Evolutionary conservation across 345 rosid genomes (phyloP), one percentile per base, ranked within the genome.

Genomic region (Noccaea caerulescens): DNA sequence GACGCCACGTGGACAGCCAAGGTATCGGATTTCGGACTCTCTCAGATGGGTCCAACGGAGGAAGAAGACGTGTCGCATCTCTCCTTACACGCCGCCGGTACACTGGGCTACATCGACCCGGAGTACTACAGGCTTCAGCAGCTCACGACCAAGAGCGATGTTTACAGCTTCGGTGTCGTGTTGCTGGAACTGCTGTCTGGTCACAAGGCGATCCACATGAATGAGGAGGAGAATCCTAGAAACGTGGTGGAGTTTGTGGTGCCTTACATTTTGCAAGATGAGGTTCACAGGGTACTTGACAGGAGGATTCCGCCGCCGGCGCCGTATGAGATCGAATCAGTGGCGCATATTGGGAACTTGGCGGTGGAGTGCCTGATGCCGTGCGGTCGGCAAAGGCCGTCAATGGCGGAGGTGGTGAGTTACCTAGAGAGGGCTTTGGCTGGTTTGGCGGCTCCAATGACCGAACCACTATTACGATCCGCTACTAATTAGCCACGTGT

Each of bases 1-100:
- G 85, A 88, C 58, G 54, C 65, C 45, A 49, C 8, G 2, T 85
- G 96, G 91, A 79, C 73, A 0, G 91, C 96, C 14, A 92, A 88
- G 57, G 91, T 92, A 3, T 89, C 96, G 0, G 96, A 92, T 77
- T 92, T 92, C 2, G 94, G 98, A 1, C 85, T 92, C 3, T 92
- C 94, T 6, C 72, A 85, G 41, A 76, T 81, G 78, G 89, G 91
- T 23, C 96, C 96, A 0, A 72, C 69, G 12, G 76, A 63, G 30
- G 72, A 68, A 0, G 93, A 86, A 1, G 87, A 80, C 1, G 75
- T 60, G 47, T 80, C 91, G 1, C 91, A 85, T 63, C 79, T 92
- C 3, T 89, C 98, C 2, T 75, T 86, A 9, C 76, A 51, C 0
- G 91, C 89, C 0, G 96, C 98, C 0, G 98, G 98, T 0, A 92